Evolutionary conservation across 208 protist genomes (phyloP), one percentile per base, ranked within the genome.

Genomic region (Trypanosoma melophagium): DNA sequence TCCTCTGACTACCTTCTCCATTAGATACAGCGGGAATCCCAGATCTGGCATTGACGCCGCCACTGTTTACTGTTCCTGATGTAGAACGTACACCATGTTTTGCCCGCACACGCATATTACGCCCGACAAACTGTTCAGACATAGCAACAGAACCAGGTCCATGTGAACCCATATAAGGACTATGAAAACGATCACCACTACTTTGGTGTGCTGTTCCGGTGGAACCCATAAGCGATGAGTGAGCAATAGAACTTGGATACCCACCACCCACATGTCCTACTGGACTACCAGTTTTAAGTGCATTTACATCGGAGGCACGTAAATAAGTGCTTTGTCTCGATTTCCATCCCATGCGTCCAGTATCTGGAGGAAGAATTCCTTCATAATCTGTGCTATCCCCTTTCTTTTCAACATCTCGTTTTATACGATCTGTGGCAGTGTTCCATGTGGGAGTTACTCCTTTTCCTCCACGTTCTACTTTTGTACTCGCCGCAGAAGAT

Each of bases 41-140:
- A 24, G 7, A 0, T 13, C 49, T 21, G 52, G 7, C 56, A 21
- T 10, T 1, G 38, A 12, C 17, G n/a, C 60, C 41, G 3, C 22
- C 45, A 65, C 8, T 35, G 28, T 51, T 28, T 22, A 19, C 41
- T 22, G 17, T 44, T 22, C 45, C 24, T 22, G 45, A 52, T 51
- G 40, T 12, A 44, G 14, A 40, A 31, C 54, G 49, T 12, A 28
- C 17, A 47, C n/a, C 55, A 28, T 16, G 16, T 19, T 60, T 63
- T 41, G 69, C 69, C 31, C 60, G 50, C 55, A 74, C 61, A 4
- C 60, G 69, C 31, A 74, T 38, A 25, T 68, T 35, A 9, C 61
- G 38, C 17, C 69, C 69, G 13, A 60, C 45, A 64, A 68, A 74
- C 28, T 67, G 69, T 28, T 68, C 69, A n/a, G 69, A 62, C 41